A percentile compares a stretch with the other conserved stretches of the same genome.
Evolutionary conservation across 768 basidiomycete genomes (phyloP).

Genomic region (Solioccasus polychromus): DNA sequence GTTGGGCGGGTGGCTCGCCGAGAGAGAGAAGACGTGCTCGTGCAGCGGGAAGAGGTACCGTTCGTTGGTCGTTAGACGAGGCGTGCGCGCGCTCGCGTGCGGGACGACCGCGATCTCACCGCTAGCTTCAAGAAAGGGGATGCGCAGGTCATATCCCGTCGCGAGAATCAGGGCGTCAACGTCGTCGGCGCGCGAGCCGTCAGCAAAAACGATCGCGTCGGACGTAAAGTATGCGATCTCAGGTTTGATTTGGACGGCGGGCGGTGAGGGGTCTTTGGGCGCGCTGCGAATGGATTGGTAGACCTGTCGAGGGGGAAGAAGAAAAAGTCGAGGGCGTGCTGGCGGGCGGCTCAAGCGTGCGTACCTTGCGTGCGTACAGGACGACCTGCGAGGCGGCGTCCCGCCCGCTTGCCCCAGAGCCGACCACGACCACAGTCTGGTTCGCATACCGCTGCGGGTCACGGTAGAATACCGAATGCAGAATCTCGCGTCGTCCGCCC

Average conservation of each 20-base stretch:
- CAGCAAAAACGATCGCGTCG: slow-evolving; percentile 43
- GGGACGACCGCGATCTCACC: slow-evolving; percentile 18
- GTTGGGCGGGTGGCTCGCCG: slow-evolving; percentile 43
- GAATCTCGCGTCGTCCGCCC: slow-evolving; percentile 35
- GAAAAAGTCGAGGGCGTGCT: not conserved
- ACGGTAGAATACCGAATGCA: slow-evolving; percentile 56
- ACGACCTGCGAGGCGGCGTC: slow-evolving; percentile 46
- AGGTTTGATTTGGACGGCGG: slow-evolving; percentile 35
- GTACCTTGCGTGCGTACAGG: slow-evolving; percentile 40
- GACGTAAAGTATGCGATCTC: slow-evolving; percentile 49
- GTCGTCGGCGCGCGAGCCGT: slow-evolving; percentile 38
- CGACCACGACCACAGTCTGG: slow-evolving; percentile 47
- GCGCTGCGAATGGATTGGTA: slow-evolving; percentile 38
- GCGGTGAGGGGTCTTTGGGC: slow-evolving; percentile 6
- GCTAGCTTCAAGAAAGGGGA: slow-evolving; percentile 46
- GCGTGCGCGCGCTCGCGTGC: slow-evolving; percentile 11
- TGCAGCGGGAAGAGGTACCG: slow-evolving; percentile 56
- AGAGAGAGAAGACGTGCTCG: slow-evolving; percentile 50
- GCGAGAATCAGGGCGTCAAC: slow-evolving; percentile 50
- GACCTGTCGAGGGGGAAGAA: slow-evolving; percentile 12
- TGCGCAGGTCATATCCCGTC: slow-evolving; percentile 52
- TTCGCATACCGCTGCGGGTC: slow-evolving; percentile 41
- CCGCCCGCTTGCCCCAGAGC: slow-evolving; percentile 44
- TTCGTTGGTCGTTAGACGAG: slow-evolving; percentile 43
- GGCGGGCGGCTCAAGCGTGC: too few species aligned